Conservation (phyloP, 208 protist species). For the Crithidia acanthocephali region DNA sequence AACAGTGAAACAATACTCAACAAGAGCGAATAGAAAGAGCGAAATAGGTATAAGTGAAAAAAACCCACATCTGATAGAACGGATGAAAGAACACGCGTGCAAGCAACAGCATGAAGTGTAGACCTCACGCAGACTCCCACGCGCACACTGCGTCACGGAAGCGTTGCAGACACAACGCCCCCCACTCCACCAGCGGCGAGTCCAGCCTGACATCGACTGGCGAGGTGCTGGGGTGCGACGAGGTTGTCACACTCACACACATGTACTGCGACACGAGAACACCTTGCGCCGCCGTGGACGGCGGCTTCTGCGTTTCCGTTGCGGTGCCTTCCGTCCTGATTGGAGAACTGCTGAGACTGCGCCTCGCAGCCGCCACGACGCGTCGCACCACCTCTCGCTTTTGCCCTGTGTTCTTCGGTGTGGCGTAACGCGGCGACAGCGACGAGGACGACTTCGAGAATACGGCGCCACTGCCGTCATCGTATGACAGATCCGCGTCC, state of each 20-base stretch:
- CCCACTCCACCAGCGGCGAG: background rate
- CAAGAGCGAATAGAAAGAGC: too few species aligned
- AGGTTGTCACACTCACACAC: background rate
- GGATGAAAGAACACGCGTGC: too few species aligned
- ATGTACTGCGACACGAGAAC: conserved; percentile 30
- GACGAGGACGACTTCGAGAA: background rate
- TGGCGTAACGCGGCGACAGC: background rate
- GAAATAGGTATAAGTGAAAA: too few species aligned
- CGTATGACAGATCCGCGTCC: too few species aligned
- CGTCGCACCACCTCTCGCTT: background rate
- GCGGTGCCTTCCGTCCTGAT: background rate
- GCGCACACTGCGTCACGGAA: conserved; percentile 24
- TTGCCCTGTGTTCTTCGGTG: background rate
- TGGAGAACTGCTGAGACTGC: background rate
- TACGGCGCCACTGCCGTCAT: background rate
- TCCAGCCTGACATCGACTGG: background rate
- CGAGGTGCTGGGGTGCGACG: background rate
- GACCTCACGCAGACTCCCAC: too few species aligned
- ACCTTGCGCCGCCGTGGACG: background rate
- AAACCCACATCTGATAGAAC: too few species aligned
- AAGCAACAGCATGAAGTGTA: too few species aligned
- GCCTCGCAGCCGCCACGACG: background rate
- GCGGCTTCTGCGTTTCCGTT: too few species aligned
- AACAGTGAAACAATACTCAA: too few species aligned
- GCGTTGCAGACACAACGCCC: conserved; percentile 18